Base-by-base conservation (phyloP, 371 early-diverging fungal species). In the Mucor sp. region DNA sequence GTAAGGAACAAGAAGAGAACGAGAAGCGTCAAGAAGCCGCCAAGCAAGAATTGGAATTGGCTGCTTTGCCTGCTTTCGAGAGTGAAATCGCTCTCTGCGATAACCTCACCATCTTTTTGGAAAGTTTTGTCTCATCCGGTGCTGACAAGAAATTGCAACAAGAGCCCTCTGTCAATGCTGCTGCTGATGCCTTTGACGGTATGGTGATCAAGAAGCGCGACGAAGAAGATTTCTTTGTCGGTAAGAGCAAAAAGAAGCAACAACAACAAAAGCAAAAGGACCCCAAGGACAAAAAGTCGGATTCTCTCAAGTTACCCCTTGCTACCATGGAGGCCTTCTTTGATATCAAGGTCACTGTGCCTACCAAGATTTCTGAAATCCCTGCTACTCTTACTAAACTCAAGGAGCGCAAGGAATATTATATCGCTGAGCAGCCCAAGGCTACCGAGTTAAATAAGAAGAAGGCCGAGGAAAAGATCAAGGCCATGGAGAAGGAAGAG, bases 21-120 rank as follows among this genome's bases (percentile, higher is more conserved):
- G 89, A 86, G 69, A 79, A 89, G 58, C 82, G 80, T 32, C 80
- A 87, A 66, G 86, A 86, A 59, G 78, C 85, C 32, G 91, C 92
- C 15, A 79, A 86, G 65, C 80, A 87, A 69, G 94, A 93, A 77
- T 87, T 89, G 28, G 97, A 96, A 71, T 78, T 88, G 58, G 97
- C 97, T 30, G 91, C 94, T 62, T 78, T 93, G 60, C 96, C 96
- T 37, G 97, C 98, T 9, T 97, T 89, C 80, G 82, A 87, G 63
- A 85, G 84, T 67, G 98, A 98, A 76, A 95, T 98, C 68, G 76
- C 80, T 69, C 83, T 83, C 47, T 95, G 95, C 82, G 91, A 91
- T 64, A 87, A 87, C 63, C 82, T 96, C 43, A 83, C 94, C 71
- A 75, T 81, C 50, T 93, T 91, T 74, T 85, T 97, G 68, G 78